Conservation (phyloP, 139 green algal genomes). For the Picochlorum costavermella region DNA sequence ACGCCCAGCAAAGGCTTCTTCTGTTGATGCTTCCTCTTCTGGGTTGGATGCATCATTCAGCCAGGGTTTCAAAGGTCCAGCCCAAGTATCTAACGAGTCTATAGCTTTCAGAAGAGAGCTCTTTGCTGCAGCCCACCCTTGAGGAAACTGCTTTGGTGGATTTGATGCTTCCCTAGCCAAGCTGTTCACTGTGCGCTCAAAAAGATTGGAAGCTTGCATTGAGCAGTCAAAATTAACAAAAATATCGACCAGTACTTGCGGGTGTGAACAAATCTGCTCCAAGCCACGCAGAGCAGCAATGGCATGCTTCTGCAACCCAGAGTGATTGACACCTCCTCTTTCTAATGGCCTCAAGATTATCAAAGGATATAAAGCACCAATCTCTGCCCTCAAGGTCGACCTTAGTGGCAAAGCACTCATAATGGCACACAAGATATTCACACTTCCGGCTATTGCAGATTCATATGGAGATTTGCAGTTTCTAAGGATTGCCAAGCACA, state of each 20-base stretch:
- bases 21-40: background rate
- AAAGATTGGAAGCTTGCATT: constrained; percentile 68
- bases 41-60: constrained; percentile 6
- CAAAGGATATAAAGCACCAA: constrained; percentile 83
- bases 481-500: constrained; percentile 74
- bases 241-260: constrained; percentile 63
- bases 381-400: constrained; percentile 59
- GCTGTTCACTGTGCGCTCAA: constrained; percentile 54
- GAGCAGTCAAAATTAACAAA: constrained; percentile 97
- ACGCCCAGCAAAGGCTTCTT: background rate
- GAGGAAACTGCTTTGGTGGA: background rate
- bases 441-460: constrained; percentile 12
- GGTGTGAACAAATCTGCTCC: background rate
- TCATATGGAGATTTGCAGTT: constrained; percentile 57
- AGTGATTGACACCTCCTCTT: constrained; percentile 13
- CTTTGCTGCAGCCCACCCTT: constrained; percentile 8
- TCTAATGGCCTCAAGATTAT: constrained; percentile 78
- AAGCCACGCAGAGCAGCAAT: background rate
- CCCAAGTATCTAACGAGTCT: constrained; percentile 62
- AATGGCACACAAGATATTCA: constrained; percentile 4
- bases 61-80: constrained; percentile 43
- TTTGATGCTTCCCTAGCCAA: background rate
- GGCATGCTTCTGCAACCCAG: background rate
- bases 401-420: constrained; percentile 31
- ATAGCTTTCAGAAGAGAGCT: constrained; percentile 43